phyloP scores from a whole-genome alignment of 192 early-diverging fungal genomes.

The Paraglomus brasilianum region DNA sequence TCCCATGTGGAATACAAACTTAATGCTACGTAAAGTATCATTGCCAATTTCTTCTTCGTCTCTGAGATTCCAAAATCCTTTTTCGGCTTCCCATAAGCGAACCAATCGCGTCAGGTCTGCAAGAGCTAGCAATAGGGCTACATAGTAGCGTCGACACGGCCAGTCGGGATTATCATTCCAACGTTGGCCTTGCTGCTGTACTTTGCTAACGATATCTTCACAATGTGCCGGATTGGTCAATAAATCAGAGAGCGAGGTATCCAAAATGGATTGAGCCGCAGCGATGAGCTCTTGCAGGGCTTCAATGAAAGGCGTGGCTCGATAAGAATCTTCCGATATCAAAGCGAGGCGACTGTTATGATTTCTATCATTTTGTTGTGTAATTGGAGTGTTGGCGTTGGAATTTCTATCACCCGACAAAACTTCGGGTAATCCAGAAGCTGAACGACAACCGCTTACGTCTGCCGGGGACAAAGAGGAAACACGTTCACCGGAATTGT shows the following conservation, averaged over 20 bases:
- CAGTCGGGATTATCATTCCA: slow-evolving; percentile 69
- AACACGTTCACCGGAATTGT: slow-evolving; percentile 36
- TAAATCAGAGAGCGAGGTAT: slow-evolving; percentile 56
- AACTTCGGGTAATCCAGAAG: slow-evolving; percentile 29
- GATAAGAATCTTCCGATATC: slow-evolving; percentile 51
- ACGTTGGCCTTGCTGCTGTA: slow-evolving; percentile 58
- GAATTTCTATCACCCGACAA: slow-evolving; percentile 37
- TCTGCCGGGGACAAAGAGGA: slow-evolving; percentile 33
- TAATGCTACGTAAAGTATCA: not conserved
- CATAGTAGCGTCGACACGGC: slow-evolving; percentile 59
- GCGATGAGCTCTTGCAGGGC: slow-evolving; percentile 67
- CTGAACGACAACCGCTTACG: slow-evolving; percentile 16
- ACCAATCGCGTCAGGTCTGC: slow-evolving; percentile 73
- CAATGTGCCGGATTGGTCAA: slow-evolving; percentile 62
- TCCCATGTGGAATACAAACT: not conserved
- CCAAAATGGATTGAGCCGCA: slow-evolving; percentile 71
- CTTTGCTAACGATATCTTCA: slow-evolving; percentile 54
- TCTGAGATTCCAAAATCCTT: slow-evolving; percentile 56
- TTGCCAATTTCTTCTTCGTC: not conserved
- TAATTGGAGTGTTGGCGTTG: too few species aligned
- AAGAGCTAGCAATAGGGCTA: slow-evolving; percentile 68
- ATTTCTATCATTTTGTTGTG: too few species aligned
- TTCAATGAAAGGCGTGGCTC: slow-evolving; percentile 56
- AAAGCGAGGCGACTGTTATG: slow-evolving; percentile 34
- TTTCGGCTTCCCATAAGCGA: slow-evolving; percentile 78